Base-by-base conservation (phyloP, 2,329 filamentous ascomycete species). In the Pseudomassariella vexata region DNA sequence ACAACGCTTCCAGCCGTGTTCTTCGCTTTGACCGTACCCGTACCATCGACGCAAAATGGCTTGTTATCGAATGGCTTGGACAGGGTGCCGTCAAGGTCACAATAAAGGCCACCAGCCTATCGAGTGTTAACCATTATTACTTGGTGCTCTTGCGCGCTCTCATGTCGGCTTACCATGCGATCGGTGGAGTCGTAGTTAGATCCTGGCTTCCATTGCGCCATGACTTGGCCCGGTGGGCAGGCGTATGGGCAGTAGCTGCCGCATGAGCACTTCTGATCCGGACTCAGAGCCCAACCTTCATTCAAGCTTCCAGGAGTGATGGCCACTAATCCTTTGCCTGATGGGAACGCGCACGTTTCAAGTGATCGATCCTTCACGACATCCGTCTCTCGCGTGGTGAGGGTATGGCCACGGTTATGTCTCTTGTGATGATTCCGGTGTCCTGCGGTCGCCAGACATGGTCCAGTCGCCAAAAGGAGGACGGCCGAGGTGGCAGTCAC, bases 281-380 rank as follows among this genome's bases (percentile, higher is more conserved):
- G 83, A 48, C 80, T 83, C 75, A 89, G 79, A 24, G 84, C 85
- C 79, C 84, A 90, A 39, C 85, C 85, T 30, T 67, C 80, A 60
- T 90, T 90, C 53, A 62, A 52, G 25, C 56, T 53, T 32, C 63
- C 63, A 5, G 82, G 82, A 8, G 82, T 84, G 32, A 90, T 69
- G 10, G 74, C 56, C 26, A 87, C 73, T 49, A 89, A 60, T 32
- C 82, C 80, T 19, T 73, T 68, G 49, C 82, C 68, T 20, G 66
- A 62, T 9, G 85, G 84, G 47, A 89, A 83, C 34, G 66, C 49
- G 59, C 85, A 89, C 35, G 65, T 59, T 30, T 40, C 37, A 14
- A 60, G 60, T 21, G 63, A 62, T 44, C 75, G 69, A 59, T 77
- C 79, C 46, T 68, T 60, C 19, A 76, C 41, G 23, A 42, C 38